These are phyloP conservation scores for Acanthamoeba sp. DNA, from an alignment of 208 protist genomes.

Conservation along the genomic window DNA sequence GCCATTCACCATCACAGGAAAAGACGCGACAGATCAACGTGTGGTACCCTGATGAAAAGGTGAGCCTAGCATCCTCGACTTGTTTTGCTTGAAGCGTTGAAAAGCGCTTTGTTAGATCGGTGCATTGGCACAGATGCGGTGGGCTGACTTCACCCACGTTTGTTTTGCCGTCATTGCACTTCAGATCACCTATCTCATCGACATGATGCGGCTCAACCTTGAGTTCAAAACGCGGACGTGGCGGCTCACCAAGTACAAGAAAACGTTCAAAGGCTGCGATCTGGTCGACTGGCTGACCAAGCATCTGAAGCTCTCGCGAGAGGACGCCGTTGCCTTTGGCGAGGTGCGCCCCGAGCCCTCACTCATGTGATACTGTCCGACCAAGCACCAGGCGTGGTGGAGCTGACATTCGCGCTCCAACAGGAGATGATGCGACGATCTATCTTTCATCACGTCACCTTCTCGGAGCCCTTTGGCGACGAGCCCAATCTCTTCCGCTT, in stretches of 20 bases:
- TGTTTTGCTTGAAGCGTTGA: neutral
- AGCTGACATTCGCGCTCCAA: neutral
- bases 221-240: constrained; percentile 33
- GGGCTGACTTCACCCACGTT: no score
- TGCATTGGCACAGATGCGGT: no score
- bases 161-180: neutral
- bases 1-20: constrained; percentile 1
- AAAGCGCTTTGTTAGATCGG: no score
- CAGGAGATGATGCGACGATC: constrained; percentile 62
- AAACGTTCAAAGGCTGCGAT: constrained; percentile 38
- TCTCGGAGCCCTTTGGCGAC: constrained; percentile 40
- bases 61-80: neutral
- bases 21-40: constrained; percentile 29
- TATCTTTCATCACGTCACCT: constrained; percentile 60
- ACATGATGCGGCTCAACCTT: constrained; percentile 57
- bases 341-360: neutral
- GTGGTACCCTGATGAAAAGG: constrained; percentile 56
- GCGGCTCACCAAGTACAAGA: constrained; percentile 40
- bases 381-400: neutral
- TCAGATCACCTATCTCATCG: constrained; percentile 54
- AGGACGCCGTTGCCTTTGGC: constrained; percentile 38
- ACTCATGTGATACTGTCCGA: neutral
- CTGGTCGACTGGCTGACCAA: constrained; percentile 53
- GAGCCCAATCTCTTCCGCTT: constrained; percentile 34
- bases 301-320: constrained; percentile 24